Conservation (phyloP, 768 basidiomycete species). For the Mycena floridula region DNA sequence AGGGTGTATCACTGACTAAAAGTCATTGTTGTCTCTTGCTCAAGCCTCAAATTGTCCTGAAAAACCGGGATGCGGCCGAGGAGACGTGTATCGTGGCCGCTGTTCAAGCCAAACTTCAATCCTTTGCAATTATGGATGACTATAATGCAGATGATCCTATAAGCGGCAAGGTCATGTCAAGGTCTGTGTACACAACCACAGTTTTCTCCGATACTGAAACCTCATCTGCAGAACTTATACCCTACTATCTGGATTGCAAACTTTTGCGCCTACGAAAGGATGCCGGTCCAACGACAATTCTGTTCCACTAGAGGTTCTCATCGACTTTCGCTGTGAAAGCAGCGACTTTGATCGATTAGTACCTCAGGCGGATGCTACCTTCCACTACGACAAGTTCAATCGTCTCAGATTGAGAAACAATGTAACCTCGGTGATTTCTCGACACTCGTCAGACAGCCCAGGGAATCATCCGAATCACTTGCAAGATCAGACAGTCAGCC, state of each 20-base stretch:
- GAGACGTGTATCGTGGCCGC: constrained; percentile 72
- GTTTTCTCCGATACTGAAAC: background rate
- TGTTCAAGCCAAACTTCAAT: constrained; percentile 72
- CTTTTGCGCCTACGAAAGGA: constrained; percentile 65
- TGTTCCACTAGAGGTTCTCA: constrained; percentile 86
- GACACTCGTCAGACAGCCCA: constrained; percentile 30
- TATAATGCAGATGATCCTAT: constrained; percentile 76
- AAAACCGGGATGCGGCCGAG: constrained; percentile 46
- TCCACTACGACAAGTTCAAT: constrained; percentile 95
- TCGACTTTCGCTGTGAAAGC: constrained; percentile 81
- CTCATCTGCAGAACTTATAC: constrained; percentile 59
- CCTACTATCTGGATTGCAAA: constrained; percentile 75
- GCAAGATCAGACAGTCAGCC: constrained; percentile 55
- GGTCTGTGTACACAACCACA: constrained; percentile 37
- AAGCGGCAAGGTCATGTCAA: constrained; percentile 79
- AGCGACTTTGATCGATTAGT: constrained; percentile 84
- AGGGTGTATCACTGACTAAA: constrained; percentile 62
- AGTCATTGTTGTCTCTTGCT: constrained; percentile 81
- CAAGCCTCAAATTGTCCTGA: constrained; percentile 84
- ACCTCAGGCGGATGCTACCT: constrained; percentile 77
- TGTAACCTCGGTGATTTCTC: constrained; percentile 45
- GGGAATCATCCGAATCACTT: constrained; percentile 40
- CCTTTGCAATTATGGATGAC: constrained; percentile 76
- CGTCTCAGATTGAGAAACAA: constrained; percentile 76
- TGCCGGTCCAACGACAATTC: constrained; percentile 39